phyloP scores from a whole-genome alignment of 345 rosid species.

The Salix viminalis region DNA sequence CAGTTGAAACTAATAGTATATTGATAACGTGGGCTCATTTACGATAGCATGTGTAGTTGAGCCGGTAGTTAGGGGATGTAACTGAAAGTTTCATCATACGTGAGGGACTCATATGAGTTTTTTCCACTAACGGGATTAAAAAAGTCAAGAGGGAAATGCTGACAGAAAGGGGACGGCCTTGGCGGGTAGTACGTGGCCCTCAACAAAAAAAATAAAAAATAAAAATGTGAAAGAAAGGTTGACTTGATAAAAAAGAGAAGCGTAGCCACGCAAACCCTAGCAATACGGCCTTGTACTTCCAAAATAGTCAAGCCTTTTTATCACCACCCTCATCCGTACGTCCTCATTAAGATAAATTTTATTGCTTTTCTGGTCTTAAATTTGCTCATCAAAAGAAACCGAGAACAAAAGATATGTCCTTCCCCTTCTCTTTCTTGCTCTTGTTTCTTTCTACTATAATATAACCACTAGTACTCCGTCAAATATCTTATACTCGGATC shows the following conservation, averaged over 20 bases:
- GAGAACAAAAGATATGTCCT: too few relatives aligned
- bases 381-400: neutral
- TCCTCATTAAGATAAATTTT: neutral
- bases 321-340: slow-evolving; percentile 9
- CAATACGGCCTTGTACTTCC: slow-evolving; percentile 26
- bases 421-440: neutral
- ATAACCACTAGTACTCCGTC: neutral
- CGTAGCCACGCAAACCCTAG: slow-evolving; percentile 25
- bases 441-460: neutral
- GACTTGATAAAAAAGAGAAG: slow-evolving; percentile 16
- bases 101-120: neutral
- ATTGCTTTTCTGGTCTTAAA: neutral
- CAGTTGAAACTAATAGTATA: neutral
- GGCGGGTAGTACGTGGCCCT: neutral
- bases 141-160: neutral
- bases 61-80: neutral
- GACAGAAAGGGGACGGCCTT: neutral
- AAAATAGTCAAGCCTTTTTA: neutral
- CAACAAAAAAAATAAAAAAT: neutral
- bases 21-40: too few relatives aligned
- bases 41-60: neutral
- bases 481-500: neutral
- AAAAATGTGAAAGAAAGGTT: neutral
- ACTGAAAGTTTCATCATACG: neutral
- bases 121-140: neutral